These are phyloP conservation scores for Fusarium subtropicale DNA, from an alignment of 2,329 filamentous ascomycete species.

Conservation along the genomic window DNA sequence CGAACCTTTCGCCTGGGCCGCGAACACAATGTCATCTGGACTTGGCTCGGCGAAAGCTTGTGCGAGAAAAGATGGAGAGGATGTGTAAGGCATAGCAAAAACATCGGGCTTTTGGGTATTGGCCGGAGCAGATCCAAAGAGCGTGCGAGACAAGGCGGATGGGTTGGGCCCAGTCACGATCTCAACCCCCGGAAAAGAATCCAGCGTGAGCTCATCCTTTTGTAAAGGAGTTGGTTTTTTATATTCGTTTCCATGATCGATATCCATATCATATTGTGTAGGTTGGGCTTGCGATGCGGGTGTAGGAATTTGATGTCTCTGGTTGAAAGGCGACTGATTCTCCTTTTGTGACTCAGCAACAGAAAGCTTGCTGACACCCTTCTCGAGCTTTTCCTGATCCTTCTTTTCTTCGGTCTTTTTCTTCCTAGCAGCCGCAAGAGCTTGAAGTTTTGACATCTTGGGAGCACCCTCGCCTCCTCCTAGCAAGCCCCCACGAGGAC, in stretches of 20 bases:
- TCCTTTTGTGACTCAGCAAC: slow-evolving; percentile 50
- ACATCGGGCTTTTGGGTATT: slow-evolving; percentile 49
- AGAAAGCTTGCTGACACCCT: slow-evolving; percentile 50
- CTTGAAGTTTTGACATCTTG: slow-evolving; percentile 91
- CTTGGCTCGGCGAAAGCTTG: slow-evolving; percentile 85
- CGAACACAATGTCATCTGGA: slow-evolving; percentile 88
- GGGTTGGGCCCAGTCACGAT: slow-evolving; percentile 50
- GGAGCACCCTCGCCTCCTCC: slow-evolving; percentile 76
- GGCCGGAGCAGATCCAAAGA: slow-evolving; percentile 60
- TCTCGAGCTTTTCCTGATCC: slow-evolving; percentile 45
- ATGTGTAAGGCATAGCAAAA: slow-evolving; percentile 63
- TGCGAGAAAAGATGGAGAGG: slow-evolving; percentile 61
- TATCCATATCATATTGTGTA: not conserved
- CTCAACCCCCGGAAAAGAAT: slow-evolving; percentile 10
- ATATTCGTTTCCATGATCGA: not conserved
- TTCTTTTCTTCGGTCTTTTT: slow-evolving; percentile 79
- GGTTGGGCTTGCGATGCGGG: slow-evolving; percentile 3
- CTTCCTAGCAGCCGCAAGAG: slow-evolving; percentile 85
- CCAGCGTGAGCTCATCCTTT: not conserved
- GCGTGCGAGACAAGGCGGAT: slow-evolving; percentile 68
- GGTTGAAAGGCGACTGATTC: slow-evolving; percentile 33
- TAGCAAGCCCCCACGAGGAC: slow-evolving; percentile 74
- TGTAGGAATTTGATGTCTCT: slow-evolving; percentile 40
- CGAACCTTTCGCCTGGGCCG: slow-evolving; percentile 92
- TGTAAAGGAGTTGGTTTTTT: not conserved